phyloP scores from a whole-genome alignment of 371 early-diverging fungal genomes.

The Synchytrium microbalum region DNA sequence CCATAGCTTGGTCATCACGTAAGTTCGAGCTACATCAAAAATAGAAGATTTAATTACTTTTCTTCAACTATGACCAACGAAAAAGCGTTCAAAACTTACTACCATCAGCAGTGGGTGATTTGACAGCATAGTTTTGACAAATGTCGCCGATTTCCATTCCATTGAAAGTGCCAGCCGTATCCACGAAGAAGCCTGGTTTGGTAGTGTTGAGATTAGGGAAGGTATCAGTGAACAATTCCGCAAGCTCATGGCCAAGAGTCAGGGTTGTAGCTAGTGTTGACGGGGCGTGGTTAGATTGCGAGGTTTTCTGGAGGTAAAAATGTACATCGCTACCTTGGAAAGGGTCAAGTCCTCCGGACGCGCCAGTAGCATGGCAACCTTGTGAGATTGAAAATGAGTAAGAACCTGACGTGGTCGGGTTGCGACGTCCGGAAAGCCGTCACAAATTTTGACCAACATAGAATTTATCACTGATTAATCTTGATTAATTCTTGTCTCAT shows the following conservation, averaged over 20 bases:
- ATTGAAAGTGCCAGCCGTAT: neutral
- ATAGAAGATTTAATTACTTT: neutral
- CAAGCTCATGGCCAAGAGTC: neutral
- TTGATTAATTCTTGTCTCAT: too few species aligned
- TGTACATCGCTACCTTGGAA: too few species aligned
- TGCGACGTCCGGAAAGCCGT: too few species aligned
- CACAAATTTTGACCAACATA: too few species aligned
- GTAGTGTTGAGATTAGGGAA: neutral
- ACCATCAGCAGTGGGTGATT: neutral
- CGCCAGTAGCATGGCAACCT: neutral
- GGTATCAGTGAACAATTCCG: neutral
- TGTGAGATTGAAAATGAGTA: too few species aligned
- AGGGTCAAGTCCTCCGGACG: neutral
- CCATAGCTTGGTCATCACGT: neutral
- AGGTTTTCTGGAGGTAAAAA: too few species aligned
- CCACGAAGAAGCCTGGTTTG: neutral
- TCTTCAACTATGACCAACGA: neutral
- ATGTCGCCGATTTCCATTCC: neutral
- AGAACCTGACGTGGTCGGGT: too few species aligned
- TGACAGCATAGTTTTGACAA: neutral
- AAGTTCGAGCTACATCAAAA: neutral
- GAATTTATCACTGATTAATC: too few species aligned
- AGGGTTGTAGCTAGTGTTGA: neutral
- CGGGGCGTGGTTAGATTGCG: too few species aligned
- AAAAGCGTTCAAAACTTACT: neutral